Evolutionary conservation across 169 alveolate species (phyloP).

Genomic region (Eimeria tenella): DNA sequence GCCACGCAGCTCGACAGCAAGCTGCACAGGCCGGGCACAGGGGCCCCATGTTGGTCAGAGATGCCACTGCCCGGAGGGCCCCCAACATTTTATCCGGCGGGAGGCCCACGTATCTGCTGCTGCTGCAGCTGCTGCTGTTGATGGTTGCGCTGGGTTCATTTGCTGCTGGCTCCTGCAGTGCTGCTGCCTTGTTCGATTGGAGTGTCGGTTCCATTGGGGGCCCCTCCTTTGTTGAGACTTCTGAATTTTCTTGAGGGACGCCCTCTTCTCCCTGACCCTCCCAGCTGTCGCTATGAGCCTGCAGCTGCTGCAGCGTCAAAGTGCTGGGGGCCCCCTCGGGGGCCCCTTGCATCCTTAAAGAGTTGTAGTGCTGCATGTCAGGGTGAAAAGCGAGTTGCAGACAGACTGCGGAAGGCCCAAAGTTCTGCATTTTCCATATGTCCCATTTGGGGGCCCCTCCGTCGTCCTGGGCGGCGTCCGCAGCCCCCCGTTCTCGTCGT

Average conservation of each 20-base stretch:
- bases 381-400: conserved; percentile 61
- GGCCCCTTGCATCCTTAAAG: not conserved
- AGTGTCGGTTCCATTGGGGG: not conserved
- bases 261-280: too few species aligned
- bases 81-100: not conserved
- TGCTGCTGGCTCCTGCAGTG: not conserved
- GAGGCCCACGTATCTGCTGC: conserved; percentile 1
- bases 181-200: not conserved
- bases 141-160: not conserved
- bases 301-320: not conserved
- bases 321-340: not conserved
- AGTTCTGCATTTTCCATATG: conserved; percentile 62
- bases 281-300: not conserved
- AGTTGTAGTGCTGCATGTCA: conserved; percentile 54
- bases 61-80: not conserved
- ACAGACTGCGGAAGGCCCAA: not conserved
- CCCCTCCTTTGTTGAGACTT: not conserved
- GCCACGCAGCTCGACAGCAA: not conserved
- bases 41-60: not conserved
- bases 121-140: conserved; percentile 2
- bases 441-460: conserved; percentile 29
- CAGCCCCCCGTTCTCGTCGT: conserved; percentile 14
- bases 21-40: not conserved
- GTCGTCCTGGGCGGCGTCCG: not conserved
- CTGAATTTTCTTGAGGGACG: too few species aligned